Base-by-base conservation (phyloP, 176 grass and related monocot species). In the Typha latifolia region DNA sequence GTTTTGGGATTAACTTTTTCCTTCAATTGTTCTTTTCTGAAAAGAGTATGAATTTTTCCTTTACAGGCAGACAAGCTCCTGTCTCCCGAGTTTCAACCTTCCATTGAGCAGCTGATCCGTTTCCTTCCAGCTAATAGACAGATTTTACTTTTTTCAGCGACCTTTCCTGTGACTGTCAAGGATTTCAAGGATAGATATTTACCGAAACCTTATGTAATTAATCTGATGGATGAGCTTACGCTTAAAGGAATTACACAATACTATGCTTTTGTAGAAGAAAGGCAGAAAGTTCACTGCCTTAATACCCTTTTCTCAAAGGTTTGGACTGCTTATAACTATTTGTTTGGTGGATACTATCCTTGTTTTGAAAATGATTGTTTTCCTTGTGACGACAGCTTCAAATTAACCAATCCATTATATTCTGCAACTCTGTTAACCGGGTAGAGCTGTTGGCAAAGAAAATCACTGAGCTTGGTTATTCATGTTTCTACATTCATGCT, bases 181-280 rank as follows among this genome's bases (percentile, higher is more conserved):
- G 61, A 85, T 0, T 96, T 96, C 64, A 96, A 96, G 76, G 91
- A 88, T 20, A 90, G 80, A 73, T 96, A 88, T 69, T 63, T 96
- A 13, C 82, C 77, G 43, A 90, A 87, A 73, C 87, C 91, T 48
- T 96, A 88, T 65, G 66, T 96, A 50, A 91, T 96, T 49, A 96
- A 96, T 79, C 91, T 96, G 27, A 96, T 96, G 91, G 91, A 96
- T 24, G 91, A 96, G 73, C 87, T 96, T 75, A 96, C 91, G 0
- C 56, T 96, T 12, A 96, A 96, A 72, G 91, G 91, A 70, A 96
- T 96, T 51, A 96, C 84, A 14, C 87, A 96, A 43, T 96, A 78
- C 49, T 96, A 96, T 32, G 91, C 87, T 62, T 96, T 91, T 82
- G 91, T 96, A 51, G 91, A 96, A 79, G 87, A 96, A 80, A 82